Evolutionary conservation across 495 filamentous ascomycete genomes (phyloP), one percentile per base, ranked within the genome.

Genomic region (Halenospora varia): DNA sequence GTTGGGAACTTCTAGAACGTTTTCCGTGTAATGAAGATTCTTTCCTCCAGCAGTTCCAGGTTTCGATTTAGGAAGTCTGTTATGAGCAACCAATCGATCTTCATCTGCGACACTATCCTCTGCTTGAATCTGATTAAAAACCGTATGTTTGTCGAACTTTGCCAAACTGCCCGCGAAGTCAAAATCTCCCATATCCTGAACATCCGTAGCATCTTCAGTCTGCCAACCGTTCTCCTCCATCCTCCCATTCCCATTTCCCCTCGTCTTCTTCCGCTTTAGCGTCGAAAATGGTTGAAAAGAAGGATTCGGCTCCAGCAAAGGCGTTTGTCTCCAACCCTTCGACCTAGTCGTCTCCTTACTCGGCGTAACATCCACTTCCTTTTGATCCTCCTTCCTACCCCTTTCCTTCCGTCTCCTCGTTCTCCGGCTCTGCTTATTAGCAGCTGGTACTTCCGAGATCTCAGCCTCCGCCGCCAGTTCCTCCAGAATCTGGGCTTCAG

Each of bases 121-220:
- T 61, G 90, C 79, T 46, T 90, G 78, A 64, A 97, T 89, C 67
- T 96, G 82, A 51, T 89, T 87, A 67, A 97, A 97, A 10, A 97
- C 80, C 8, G 82, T 80, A 19, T 86, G 80, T 75, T 98, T 98
- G 70, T 98, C 92, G 61, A 98, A 98, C 62, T 94, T 94, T 17
- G 88, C 90, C 11, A 96, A 76, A 60, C 89, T 90, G 20, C 82
- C 85, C 61, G 87, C 82, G 62, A 97, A 97, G 71, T 97, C 92
- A 60, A 97, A 97, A 58, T 97, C 93, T 1, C 87, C 89, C 72
- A 89, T 78, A 65, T 93, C 93, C 71, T 96, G 93, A n/a, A 96
- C 91, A 70, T 98, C 94, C 1, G 91, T 96, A 22, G 91, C 91
- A 70, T 97, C 92, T 68, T 96, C 94, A 0, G 93, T 97, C 40